A percentile compares a stretch with the other conserved stretches of the same genome.
Evolutionary conservation across 2,329 filamentous ascomycete genomes (phyloP).

Genomic region (Colletotrichum sp.): DNA sequence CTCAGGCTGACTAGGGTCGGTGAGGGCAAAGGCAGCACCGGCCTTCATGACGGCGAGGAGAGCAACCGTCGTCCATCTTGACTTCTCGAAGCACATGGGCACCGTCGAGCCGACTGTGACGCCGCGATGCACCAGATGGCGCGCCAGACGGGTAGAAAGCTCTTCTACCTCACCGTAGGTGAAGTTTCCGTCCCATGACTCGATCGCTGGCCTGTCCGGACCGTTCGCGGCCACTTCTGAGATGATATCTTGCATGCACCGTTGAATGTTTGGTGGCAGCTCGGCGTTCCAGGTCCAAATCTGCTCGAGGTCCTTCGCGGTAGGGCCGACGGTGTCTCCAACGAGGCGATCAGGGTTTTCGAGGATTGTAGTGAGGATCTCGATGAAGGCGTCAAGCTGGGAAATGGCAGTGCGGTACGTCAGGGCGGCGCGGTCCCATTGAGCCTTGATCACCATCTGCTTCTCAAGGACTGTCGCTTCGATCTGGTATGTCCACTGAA

Average conservation of each 20-base stretch:
- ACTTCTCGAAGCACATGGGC: constrained; percentile 58
- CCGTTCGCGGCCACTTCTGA: constrained; percentile 38
- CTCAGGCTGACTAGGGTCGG: constrained; percentile 51
- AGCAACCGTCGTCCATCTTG: constrained; percentile 48
- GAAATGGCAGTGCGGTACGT: constrained; percentile 18
- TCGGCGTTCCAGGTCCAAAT: constrained; percentile 52
- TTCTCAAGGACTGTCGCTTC: constrained; percentile 15
- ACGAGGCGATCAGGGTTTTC: constrained; percentile 13
- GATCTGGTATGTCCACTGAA: constrained; percentile 27
- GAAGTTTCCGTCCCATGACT: constrained; percentile 55
- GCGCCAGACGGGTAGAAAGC: constrained; percentile 45
- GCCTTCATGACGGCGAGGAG: constrained; percentile 54
- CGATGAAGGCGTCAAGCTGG: constrained; percentile 24
- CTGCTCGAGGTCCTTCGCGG: constrained; percentile 43
- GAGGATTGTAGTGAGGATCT: constrained; percentile 22
- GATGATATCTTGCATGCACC: constrained; percentile 54
- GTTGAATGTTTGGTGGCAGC: constrained; percentile 42
- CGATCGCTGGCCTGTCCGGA: constrained; percentile 47
- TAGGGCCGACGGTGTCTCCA: constrained; percentile 23
- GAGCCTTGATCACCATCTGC: constrained; percentile 20
- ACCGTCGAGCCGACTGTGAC: constrained; percentile 44
- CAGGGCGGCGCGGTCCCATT: constrained; percentile 22
- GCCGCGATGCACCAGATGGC: constrained; percentile 40
- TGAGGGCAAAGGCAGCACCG: constrained; percentile 52
- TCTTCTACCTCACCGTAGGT: constrained; percentile 50